Percentiles rank a stretch among this genome's conserved stretches.
Conservation (phyloP, 75 land plant genomes). For the Sequoiadendron giganteum region DNA sequence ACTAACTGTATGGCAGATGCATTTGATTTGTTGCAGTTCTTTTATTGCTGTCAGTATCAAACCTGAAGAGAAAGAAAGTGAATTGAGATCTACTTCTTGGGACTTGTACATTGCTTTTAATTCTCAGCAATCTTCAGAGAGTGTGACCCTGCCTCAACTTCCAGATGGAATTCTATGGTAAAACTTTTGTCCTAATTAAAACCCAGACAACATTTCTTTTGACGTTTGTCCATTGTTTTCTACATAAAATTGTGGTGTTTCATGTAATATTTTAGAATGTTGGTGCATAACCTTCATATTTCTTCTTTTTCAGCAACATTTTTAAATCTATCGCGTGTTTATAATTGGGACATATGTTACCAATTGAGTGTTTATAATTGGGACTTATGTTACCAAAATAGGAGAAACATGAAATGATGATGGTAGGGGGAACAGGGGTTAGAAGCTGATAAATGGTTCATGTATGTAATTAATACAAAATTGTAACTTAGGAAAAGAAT, state of each 20-base stretch:
- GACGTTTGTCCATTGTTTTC: not conserved
- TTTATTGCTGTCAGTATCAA: conserved; percentile 10
- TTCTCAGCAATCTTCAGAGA: conserved; percentile 2
- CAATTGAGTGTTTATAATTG: not conserved
- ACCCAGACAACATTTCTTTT: not conserved
- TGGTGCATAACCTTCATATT: not conserved
- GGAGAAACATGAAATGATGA: not conserved
- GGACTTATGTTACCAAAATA: not conserved
- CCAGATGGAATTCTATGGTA: conserved; percentile 7
- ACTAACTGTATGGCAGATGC: not conserved
- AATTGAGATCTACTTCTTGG: not conserved
- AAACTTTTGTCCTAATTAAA: not conserved
- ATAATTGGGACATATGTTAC: too few relatives aligned
- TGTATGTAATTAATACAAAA: not conserved
- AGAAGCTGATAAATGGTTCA: not conserved
- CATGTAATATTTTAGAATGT: not conserved
- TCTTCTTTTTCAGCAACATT: not conserved
- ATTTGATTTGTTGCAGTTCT: conserved; percentile 10
- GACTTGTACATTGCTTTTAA: conserved; percentile 16
- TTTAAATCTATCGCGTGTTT: not conserved
- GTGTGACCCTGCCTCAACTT: conserved; percentile 10
- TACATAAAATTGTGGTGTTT: not conserved
- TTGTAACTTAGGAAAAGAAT: not conserved
- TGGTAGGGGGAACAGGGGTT: not conserved
- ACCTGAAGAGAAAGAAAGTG: not conserved